These are phyloP conservation scores for Hymenoscyphus fraxineus DNA, from an alignment of 2,329 filamentous ascomycete species.

Conservation along the genomic window DNA sequence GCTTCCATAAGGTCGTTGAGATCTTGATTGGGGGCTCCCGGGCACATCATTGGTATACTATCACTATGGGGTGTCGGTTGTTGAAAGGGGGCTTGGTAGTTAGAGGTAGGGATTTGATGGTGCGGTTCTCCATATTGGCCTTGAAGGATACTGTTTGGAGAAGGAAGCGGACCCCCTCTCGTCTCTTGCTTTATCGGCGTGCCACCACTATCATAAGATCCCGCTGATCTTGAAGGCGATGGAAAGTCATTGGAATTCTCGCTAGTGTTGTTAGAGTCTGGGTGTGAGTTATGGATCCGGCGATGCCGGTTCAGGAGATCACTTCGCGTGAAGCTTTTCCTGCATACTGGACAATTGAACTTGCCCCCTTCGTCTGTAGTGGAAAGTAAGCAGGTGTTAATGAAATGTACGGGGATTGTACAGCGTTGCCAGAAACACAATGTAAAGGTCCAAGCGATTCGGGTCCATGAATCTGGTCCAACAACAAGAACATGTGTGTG, in stretches of 20 bases:
- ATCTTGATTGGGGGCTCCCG: constrained; percentile 21
- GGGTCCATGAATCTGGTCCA: not conserved
- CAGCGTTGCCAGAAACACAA: not conserved
- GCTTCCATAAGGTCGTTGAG: constrained; percentile 32
- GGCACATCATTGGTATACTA: constrained; percentile 5
- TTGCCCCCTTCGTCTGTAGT: constrained; percentile 29
- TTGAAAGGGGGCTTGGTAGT: constrained; percentile 5
- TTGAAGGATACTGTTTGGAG: not conserved
- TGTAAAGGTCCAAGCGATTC: not conserved
- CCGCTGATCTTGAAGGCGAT: not conserved
- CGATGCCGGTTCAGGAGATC: constrained; percentile 32
- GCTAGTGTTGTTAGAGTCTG: constrained; percentile 4
- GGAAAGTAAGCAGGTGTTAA: not conserved
- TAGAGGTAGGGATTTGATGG: not conserved
- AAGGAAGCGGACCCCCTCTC: not conserved
- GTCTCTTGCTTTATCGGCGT: not conserved
- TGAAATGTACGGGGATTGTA: not conserved
- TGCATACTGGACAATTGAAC: constrained; percentile 29
- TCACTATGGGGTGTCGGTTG: constrained; percentile 2
- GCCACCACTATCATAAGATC: not conserved
- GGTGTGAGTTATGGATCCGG: constrained; percentile 26
- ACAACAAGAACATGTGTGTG: not conserved
- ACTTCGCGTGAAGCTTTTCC: constrained; percentile 32
- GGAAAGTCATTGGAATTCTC: not conserved
- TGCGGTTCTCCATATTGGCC: not conserved